Percentiles rank a stretch among this genome's conserved stretches.
phyloP scores from a whole-genome alignment of 768 basidiomycete species.

The Russula compacta region DNA sequence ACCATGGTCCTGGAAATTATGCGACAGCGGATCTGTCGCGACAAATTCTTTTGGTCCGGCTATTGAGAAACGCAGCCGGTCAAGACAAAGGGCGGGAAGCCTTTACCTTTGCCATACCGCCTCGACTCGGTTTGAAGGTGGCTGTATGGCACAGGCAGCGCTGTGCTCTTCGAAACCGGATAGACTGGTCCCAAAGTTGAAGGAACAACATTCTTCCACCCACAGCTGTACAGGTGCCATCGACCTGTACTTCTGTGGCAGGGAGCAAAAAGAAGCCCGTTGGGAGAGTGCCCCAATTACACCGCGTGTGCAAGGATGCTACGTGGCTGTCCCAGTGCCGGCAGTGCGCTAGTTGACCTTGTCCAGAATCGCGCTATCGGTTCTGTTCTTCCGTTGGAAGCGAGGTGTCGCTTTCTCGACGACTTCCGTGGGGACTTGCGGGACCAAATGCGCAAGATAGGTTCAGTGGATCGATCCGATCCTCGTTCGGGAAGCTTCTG shows the following conservation, averaged over 20 bases:
- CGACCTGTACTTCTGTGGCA: conserved; percentile 1
- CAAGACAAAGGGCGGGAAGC: neutral
- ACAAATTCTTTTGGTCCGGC: conserved; percentile 2
- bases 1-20: conserved; percentile 7
- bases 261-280: conserved; percentile 7
- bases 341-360: neutral
- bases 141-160: neutral
- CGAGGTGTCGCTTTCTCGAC: neutral
- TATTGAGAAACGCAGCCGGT: neutral
- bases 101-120: neutral
- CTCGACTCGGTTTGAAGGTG: neutral
- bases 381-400: conserved; percentile 13
- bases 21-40: conserved; percentile 4
- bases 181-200: conserved; percentile 1
- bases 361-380: conserved; percentile 1
- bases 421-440: neutral
- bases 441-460: neutral
- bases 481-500: conserved; percentile 2
- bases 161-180: neutral
- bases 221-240: neutral
- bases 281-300: conserved; percentile 11
- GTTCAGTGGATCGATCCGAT: conserved; percentile 13
- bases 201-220: neutral
- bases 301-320: conserved; percentile 10
- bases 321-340: conserved; percentile 13